Base-by-base conservation (phyloP, 495 filamentous ascomycete species). In the Trichoderma virens region DNA sequence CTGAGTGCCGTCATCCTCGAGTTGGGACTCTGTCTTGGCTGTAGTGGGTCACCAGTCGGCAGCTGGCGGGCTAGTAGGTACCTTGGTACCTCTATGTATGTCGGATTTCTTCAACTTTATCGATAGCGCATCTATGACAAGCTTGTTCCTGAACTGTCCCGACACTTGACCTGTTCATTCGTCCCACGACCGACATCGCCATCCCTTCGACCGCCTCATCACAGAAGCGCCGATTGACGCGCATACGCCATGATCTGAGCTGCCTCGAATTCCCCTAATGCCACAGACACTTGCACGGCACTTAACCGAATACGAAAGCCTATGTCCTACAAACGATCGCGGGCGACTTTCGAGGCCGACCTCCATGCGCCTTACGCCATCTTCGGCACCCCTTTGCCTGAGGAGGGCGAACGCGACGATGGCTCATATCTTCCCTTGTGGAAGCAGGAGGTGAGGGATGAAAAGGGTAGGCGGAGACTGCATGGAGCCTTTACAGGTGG, bases 401-500 rank as follows among this genome's bases (percentile, higher is more conserved):
- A 91, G 34, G 92, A 97, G 69, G 80, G 86, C 59, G 83, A 89
- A 13, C 88, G 92, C 63, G 94, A 98, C 76, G 92, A 98, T 78
- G 94, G 92, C 64, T 93, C 92, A 41, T 97, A 92, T 75, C 85
- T 95, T 28, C 94, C 94, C 0, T 74, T 96, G 11, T 98, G 94
- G 94, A 96, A 97, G 75, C 94, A 98, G 78, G 92, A 96, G 75
- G 93, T 96, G 70, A 90, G 86, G 51, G 94, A 98, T 77, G 95
- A 98, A 75, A 86, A 87, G 64, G 94, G 94, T 28, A 83, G 91
- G 68, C 95, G 96, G 75, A 85, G 94, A 54, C 79, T 98, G 4
- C 94, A 98, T 73, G 94, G 94, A 66, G 94, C 94, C 67, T 98
- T 98, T 70, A 98, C 93, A 18, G 94, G 94, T 67, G 94, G 94